Evolutionary conservation across 2,329 filamentous ascomycete species (phyloP).

Genomic region (Venturia nashicola): DNA sequence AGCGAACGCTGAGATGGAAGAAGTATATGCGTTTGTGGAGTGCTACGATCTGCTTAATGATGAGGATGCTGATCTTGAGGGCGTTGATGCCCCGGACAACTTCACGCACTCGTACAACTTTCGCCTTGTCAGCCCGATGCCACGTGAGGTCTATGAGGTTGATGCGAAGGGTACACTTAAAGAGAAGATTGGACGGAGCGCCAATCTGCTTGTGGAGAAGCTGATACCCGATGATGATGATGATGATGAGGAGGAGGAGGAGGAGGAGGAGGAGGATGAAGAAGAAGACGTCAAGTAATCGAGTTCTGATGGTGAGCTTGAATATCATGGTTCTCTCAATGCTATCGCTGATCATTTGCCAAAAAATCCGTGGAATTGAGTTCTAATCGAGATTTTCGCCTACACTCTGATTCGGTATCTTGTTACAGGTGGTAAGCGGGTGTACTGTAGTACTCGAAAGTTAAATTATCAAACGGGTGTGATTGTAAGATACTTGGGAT

Average conservation of each 20-base stretch:
- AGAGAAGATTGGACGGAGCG: conserved; percentile 66
- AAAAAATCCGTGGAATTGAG: no score
- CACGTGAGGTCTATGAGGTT: conserved; percentile 66
- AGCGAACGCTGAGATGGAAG: conserved; percentile 60
- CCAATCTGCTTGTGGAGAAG: conserved; percentile 80
- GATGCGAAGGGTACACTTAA: conserved; percentile 53
- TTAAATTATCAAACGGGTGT: no score
- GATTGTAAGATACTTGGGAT: no score
- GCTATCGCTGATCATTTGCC: no score
- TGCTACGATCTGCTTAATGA: conserved; percentile 58
- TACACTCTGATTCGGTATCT: no score
- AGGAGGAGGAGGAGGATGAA: conserved; percentile 19
- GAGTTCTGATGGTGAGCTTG: no score
- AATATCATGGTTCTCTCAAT: no score
- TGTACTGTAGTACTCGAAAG: no score
- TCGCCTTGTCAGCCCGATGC: conserved; percentile 72
- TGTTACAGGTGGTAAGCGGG: no score
- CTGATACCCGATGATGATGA: conserved; percentile 44
- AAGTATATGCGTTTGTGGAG: conserved; percentile 92
- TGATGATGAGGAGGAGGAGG: conserved; percentile 28
- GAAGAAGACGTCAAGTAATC: neutral
- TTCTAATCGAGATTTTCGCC: no score
- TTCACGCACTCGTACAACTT: conserved; percentile 83
- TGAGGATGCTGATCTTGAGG: conserved; percentile 20
- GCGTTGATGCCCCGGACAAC: conserved; percentile 42